Evolutionary conservation across 306 rosid species (phyloP), one percentile per base, ranked within the genome.

Genomic region (Pueraria montana): DNA sequence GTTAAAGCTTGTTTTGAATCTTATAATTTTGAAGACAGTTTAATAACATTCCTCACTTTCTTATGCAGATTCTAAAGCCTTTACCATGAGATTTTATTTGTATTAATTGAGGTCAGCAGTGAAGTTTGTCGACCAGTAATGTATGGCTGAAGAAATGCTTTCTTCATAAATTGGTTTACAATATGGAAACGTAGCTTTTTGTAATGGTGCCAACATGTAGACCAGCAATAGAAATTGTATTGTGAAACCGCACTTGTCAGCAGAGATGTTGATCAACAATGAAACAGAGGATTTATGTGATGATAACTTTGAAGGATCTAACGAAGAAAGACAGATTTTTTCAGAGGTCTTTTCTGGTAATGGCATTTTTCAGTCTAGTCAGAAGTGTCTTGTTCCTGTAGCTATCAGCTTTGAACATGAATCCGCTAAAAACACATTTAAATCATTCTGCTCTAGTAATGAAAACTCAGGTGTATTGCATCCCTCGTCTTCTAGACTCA

Each of bases 271-370:
- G 36, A 77, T 32, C 40, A 48, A 34, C 78, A 83, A 85, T 76
- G 88, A 76, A 82, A 87, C 86, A 64, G 91, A 87, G 64, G 92
- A 90, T 85, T 87, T 94, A 80, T 88, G 74, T 36, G 91, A 92
- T 85, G 97, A 92, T 90, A 87, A 80, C 76, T 88, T 93, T 70
- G 98, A 96, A 81, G 99, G 98, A 69, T 96, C 98, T 8, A 84
- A 86, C 69, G 85, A 78, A 71, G 99, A 94, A 90, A 86, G 73
- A 56, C 73, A 66, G 83, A 91, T 94, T 90, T 96, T 91, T 84
- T 89, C 78, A 50, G 98, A 94, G 85, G 85, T 87, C 46, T 91
- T 96, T 90, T 92, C 90, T 48, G 85, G 94, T 68, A 84, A 76
- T 78, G 88, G 76, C 36, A 34, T 42, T 75, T 87, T 87, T 71